Evolutionary conservation across 495 filamentous ascomycete genomes (phyloP).

Genomic region (Lepidopterella palustris): DNA sequence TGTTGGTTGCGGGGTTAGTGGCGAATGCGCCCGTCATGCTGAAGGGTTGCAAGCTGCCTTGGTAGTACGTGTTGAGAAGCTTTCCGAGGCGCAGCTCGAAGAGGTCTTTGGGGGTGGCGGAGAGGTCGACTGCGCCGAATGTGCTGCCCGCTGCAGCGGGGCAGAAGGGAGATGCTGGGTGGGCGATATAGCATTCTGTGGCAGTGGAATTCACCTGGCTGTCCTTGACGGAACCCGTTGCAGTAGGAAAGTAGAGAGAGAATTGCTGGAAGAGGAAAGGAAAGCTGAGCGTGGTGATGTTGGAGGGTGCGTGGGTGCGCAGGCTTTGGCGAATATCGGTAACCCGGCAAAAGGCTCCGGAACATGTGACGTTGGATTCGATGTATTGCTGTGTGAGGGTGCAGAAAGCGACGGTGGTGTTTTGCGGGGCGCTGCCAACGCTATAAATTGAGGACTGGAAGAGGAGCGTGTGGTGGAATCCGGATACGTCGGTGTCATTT

Average conservation of each 20-base stretch:
- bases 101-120: background rate
- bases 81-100: background rate
- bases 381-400: background rate
- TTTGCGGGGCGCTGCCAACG: background rate
- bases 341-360: background rate
- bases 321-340: constrained; percentile 2
- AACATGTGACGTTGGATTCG: background rate
- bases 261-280: background rate
- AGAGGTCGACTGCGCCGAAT: background rate
- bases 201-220: background rate
- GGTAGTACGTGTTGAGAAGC: background rate
- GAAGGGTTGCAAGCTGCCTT: background rate
- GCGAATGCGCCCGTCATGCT: background rate
- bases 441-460: background rate
- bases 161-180: background rate
- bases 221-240: too few species aligned
- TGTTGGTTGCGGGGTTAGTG: background rate
- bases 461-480: background rate
- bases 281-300: constrained; percentile 5
- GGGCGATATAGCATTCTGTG: background rate
- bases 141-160: background rate
- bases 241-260: background rate
- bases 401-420: background rate
- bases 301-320: background rate
- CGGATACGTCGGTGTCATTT: constrained; percentile 2